These are phyloP conservation scores for Solanum tacnaense DNA, from an alignment of 257 asterid species.

Conservation along the genomic window DNA sequence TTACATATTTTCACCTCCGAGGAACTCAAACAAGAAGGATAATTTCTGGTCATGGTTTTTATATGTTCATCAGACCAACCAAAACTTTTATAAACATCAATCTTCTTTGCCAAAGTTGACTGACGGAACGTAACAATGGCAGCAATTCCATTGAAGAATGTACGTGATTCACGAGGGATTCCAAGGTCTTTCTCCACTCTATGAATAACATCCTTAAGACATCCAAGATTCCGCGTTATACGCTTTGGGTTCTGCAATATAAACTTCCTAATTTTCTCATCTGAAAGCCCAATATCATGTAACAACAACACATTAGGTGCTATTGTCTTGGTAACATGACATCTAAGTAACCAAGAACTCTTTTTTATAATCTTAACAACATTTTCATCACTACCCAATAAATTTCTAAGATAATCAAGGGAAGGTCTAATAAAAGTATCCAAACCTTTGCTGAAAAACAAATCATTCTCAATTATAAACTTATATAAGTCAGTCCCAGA, in stretches of 20 bases:
- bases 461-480: background rate
- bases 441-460: background rate
- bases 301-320: background rate
- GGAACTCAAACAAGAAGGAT: background rate
- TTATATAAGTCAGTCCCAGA: background rate
- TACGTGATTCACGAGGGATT: conserved; percentile 1
- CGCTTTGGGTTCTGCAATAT: background rate
- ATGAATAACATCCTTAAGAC: background rate
- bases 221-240: background rate
- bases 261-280: background rate
- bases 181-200: background rate
- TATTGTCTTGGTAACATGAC: background rate
- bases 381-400: conserved; percentile 1
- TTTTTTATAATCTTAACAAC: background rate
- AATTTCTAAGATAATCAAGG: background rate
- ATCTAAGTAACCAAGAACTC: background rate
- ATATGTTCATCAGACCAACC: background rate
- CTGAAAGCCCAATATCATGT: background rate
- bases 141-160: background rate
- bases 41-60: background rate
- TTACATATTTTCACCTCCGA: background rate
- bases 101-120: background rate
- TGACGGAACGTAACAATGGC: background rate
- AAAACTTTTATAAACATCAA: background rate
- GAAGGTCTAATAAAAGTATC: background rate